Conservation (phyloP, 2,329 filamentous ascomycete genomes). For the Bisporella sp. region DNA sequence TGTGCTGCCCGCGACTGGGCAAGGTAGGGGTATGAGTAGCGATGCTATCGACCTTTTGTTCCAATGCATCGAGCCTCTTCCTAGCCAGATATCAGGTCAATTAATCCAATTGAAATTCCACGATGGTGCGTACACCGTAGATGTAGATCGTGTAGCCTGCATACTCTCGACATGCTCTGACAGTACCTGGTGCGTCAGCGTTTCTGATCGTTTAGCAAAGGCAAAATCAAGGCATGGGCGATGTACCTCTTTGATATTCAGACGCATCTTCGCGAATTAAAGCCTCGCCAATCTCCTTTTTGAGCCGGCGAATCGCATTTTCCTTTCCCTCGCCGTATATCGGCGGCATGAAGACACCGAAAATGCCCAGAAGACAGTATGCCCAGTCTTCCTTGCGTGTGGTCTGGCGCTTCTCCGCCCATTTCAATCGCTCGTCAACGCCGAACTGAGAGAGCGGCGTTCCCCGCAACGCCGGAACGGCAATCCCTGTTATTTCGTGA, state of each 20-base stretch:
- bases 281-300: conserved; percentile 24
- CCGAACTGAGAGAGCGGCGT: conserved; percentile 3
- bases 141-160: too few relatives aligned
- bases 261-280: background rate
- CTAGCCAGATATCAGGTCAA: too few relatives aligned
- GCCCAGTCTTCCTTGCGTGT: conserved; percentile 33
- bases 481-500: conserved; percentile 9
- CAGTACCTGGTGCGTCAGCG: too few relatives aligned
- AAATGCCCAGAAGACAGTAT: conserved; percentile 37
- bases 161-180: too few relatives aligned
- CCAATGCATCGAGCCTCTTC: too few relatives aligned
- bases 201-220: too few relatives aligned
- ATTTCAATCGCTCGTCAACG: conserved; percentile 26
- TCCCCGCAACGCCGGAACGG: conserved; percentile 6
- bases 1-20: too few relatives aligned
- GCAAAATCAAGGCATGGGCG: too few relatives aligned
- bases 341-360: conserved; percentile 35
- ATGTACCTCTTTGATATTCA: background rate
- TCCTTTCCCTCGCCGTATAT: conserved; percentile 30
- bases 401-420: conserved; percentile 31
- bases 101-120: too few relatives aligned
- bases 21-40: too few relatives aligned
- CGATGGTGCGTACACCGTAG: too few relatives aligned
- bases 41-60: too few relatives aligned
- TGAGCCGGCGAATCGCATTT: conserved; percentile 27